Evolutionary conservation across 2,329 filamentous ascomycete species (phyloP), one percentile per base, ranked within the genome.

Genomic region (Daldinia sp.): DNA sequence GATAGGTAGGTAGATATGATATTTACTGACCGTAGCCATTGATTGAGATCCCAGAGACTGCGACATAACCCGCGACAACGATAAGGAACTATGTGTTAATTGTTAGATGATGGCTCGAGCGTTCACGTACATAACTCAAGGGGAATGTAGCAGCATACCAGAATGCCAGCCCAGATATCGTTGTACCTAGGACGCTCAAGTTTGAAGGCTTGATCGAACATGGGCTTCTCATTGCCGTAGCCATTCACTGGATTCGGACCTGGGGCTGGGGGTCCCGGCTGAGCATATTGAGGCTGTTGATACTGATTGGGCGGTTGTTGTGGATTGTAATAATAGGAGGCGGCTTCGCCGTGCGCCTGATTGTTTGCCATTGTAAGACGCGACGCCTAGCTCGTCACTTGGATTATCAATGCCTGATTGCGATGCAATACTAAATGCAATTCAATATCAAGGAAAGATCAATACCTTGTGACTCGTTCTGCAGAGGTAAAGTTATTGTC

Each of bases 141-240:
- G n/a, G 1, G 50, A 42, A n/a, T n/a, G n/a, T 2, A 23, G 20
- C 54, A 13, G 79, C 85, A 15, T 79, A 92, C 90, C 76, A 98
- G 82, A 44, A 97, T 82, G 3, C 92, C 94, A 3, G 94, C 94
- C 95, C 94, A 98, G 28, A 92, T 78, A 78, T 98, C 95, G 76
- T 98, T 93, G 82, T 87, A 97, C 79, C 95, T 97, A n/a, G 93
- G 93, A 71, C 84, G 90, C 58, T 93, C 88, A 59, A 98, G 80
- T 80, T 91, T 91, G 84, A 98, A 98, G 1, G 90, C 88, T 76
- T 98, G 87, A 20, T 95, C 89, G 77, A 97, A 98, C 33, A 82
- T 82, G 37, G 82, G 82, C 76, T 88, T 88, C 69, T 86, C 84
- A 6, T 51, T 65, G 35, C 72, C 71, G 60, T 79, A 79, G 46